Evolutionary conservation across 2,329 filamentous ascomycete species (phyloP).

Genomic region (Neocucurbitaria cava): DNA sequence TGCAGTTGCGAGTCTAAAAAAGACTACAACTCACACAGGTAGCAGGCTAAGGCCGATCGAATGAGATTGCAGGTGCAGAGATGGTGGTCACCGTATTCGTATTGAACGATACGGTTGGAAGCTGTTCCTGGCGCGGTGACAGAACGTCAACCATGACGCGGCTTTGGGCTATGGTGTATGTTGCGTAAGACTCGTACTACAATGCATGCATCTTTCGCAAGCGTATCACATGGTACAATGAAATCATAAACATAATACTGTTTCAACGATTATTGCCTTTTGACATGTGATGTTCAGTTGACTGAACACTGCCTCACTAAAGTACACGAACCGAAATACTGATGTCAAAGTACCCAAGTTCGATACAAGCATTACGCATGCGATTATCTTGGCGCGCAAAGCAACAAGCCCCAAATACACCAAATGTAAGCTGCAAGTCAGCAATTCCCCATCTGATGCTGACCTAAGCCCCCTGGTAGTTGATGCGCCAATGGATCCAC

Average conservation of each 20-base stretch:
- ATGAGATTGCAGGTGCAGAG: conserved; percentile 4
- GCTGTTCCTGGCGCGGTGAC: neutral
- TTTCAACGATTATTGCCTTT: neutral
- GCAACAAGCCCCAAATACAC: neutral
- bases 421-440: neutral
- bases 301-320: too few relatives aligned
- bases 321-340: too few relatives aligned
- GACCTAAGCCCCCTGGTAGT: neutral
- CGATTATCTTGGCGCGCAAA: neutral
- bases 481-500: neutral
- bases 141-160: neutral
- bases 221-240: neutral
- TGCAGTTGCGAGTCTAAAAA: conserved; percentile 22
- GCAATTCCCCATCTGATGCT: neutral
- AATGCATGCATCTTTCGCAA: neutral
- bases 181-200: neutral
- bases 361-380: neutral
- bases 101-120: neutral
- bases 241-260: neutral
- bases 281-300: neutral
- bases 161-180: neutral
- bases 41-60: conserved; percentile 37
- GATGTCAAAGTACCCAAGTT: neutral
- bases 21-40: conserved; percentile 21
- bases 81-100: neutral